Percentiles rank a stretch among this genome's conserved stretches.
phyloP scores from a whole-genome alignment of 495 filamentous ascomycete species.

The Penicillium bialowiezense region DNA sequence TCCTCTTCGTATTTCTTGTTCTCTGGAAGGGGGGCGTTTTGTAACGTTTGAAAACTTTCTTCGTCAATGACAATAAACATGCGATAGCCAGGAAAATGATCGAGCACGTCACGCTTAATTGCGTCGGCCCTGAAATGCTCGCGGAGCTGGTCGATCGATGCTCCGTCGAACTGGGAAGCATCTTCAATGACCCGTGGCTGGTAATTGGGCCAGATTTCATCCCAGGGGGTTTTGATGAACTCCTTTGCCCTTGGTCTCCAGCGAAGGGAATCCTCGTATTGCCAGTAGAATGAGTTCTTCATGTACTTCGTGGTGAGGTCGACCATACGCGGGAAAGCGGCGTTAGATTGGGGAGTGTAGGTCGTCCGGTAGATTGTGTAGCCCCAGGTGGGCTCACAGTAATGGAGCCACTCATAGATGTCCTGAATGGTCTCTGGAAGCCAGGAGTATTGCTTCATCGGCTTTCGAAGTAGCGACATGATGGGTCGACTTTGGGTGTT shows the following conservation, averaged over 20 bases:
- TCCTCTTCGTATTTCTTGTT: conserved; percentile 1
- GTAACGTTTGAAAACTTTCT: conserved; percentile 11
- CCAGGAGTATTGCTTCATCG: conserved; percentile 9
- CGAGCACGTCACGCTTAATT: conserved; percentile 5
- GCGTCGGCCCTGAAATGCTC: conserved; percentile 9
- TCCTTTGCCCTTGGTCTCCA: conserved; percentile 1
- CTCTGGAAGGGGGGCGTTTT: conserved; percentile 4
- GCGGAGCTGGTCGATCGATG: conserved; percentile 15
- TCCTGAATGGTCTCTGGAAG: conserved; percentile 1
- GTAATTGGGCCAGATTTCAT: conserved; percentile 14
- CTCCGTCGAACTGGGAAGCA: conserved; percentile 13
- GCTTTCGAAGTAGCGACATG: conserved; percentile 11
- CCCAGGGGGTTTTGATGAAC: conserved; percentile 5
- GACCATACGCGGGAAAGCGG: conserved; percentile 11
- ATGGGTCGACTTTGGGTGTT: conserved; percentile 11
- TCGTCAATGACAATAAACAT: conserved; percentile 18
- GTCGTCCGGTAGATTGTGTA: conserved; percentile 18
- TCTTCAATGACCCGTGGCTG: conserved; percentile 14
- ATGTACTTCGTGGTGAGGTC: conserved; percentile 10
- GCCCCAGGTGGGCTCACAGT: conserved; percentile 13
- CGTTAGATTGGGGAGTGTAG: conserved; percentile 16
- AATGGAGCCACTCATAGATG: conserved; percentile 11
- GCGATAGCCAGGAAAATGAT: conserved; percentile 8
- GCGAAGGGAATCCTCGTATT: conserved; percentile 1
- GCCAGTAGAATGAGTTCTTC: conserved; percentile 5